phyloP scores from a whole-genome alignment of 2,329 filamentous ascomycete species.

The Dactylellina parvicollis region DNA sequence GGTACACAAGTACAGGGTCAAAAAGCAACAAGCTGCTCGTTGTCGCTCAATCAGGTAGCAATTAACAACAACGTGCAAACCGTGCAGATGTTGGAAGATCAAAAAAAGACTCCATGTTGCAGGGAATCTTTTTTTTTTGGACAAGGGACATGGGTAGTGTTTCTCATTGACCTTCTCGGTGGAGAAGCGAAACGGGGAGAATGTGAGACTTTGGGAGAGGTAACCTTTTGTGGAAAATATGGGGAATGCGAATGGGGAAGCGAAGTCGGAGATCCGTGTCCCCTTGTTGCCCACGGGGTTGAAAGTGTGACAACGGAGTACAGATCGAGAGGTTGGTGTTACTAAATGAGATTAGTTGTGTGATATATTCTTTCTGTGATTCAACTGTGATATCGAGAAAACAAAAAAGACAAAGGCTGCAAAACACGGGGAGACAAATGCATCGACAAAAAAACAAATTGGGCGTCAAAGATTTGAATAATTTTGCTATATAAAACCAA shows the following conservation, averaged over 20 bases:
- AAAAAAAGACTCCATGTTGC: constrained; percentile 22
- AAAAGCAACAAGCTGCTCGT: constrained; percentile 13
- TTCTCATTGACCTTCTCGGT: constrained; percentile 6
- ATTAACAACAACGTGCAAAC: constrained; percentile 50
- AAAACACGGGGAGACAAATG: constrained; percentile 4
- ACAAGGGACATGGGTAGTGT: constrained; percentile 30
- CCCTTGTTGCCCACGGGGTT: constrained; percentile 15
- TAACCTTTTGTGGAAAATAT: constrained; percentile 25
- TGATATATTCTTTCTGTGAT: constrained; percentile 15
- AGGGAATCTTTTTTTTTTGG: constrained; percentile 9
- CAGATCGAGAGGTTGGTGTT: constrained; percentile 32
- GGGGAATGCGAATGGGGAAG: constrained; percentile 37
- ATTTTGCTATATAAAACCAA: background rate
- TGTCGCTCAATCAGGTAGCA: constrained; percentile 46
- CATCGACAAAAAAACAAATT: background rate
- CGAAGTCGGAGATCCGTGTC: constrained; percentile 37
- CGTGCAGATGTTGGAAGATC: constrained; percentile 22
- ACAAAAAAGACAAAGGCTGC: background rate
- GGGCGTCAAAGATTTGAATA: background rate
- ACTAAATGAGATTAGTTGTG: constrained; percentile 43
- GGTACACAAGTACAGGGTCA: constrained; percentile 10
- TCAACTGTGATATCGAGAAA: background rate
- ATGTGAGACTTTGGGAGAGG: background rate
- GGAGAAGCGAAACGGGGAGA: constrained; percentile 11
- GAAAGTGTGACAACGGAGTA: constrained; percentile 20